Evolutionary conservation across 345 rosid species (phyloP).

Genomic region (Linum tenue): DNA sequence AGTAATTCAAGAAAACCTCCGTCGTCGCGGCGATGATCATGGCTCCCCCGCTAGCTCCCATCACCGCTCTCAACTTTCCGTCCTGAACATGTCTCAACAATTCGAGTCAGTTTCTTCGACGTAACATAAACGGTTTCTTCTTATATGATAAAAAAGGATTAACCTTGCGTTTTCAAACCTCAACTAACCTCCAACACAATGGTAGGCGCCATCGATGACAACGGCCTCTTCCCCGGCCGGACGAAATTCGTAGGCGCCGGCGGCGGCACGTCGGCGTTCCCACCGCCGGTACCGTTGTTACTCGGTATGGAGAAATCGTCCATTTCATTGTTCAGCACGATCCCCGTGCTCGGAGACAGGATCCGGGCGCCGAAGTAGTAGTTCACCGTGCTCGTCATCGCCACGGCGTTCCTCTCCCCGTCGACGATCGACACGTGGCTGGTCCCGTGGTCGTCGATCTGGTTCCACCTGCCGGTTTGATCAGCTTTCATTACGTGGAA

Average conservation of each 20-base stretch:
- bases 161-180: not conserved
- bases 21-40: constrained; percentile 45
- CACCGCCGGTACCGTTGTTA: not conserved
- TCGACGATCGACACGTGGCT: constrained; percentile 56
- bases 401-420: constrained; percentile 34
- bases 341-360: constrained; percentile 48
- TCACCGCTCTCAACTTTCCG: constrained; percentile 38
- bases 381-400: constrained; percentile 58
- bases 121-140: too few species aligned
- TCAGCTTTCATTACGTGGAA: not conserved
- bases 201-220: constrained; percentile 59
- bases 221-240: constrained; percentile 50
- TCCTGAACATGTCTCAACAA: constrained; percentile 20
- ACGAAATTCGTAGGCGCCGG: constrained; percentile 48
- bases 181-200: constrained; percentile 38
- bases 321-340: constrained; percentile 63
- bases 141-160: too few species aligned
- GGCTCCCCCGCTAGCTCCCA: constrained; percentile 63
- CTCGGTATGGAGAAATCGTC: constrained; percentile 45
- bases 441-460: constrained; percentile 49
- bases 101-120: not conserved
- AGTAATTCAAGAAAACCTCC: constrained; percentile 47
- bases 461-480: constrained; percentile 37
- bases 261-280: constrained; percentile 15
- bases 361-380: constrained; percentile 40